phyloP scores from a whole-genome alignment of 176 grass and related monocot genomes.

The Hyparrhenia diplandra region DNA sequence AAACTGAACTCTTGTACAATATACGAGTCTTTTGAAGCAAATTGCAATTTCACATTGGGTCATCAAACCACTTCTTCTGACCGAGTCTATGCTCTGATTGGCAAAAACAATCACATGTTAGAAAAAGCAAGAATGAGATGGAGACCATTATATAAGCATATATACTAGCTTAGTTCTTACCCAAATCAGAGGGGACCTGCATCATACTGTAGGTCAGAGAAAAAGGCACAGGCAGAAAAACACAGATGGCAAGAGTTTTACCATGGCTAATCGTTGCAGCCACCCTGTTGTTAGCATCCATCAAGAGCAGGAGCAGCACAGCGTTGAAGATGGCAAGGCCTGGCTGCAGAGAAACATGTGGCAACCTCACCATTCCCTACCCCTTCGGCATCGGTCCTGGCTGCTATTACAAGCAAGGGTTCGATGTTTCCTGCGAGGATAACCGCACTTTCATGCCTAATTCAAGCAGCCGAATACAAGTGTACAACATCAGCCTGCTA shows the following conservation, averaged over 20 bases:
- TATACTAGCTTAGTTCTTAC: background rate
- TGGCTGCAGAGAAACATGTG: slow-evolving; percentile 27
- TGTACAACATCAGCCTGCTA: slow-evolving; percentile 23
- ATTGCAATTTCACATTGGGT: background rate
- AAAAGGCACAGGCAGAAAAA: background rate
- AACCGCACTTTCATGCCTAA: slow-evolving; percentile 11
- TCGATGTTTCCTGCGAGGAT: slow-evolving; percentile 31
- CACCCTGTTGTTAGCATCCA: slow-evolving; percentile 19
- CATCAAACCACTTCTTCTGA: background rate
- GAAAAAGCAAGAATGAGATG: background rate
- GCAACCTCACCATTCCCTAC: slow-evolving; percentile 25
- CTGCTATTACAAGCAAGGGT: slow-evolving; percentile 17
- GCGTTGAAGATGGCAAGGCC: slow-evolving; percentile 19
- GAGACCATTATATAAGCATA: background rate
- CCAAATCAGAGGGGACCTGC: background rate
- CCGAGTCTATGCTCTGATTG: background rate
- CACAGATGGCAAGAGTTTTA: background rate
- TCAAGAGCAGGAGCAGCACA: slow-evolving; percentile 9
- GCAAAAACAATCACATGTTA: too few species aligned
- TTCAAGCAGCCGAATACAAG: background rate
- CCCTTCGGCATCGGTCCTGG: slow-evolving; percentile 38
- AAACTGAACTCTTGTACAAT: too few species aligned
- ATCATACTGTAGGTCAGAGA: background rate
- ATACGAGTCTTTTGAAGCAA: background rate
- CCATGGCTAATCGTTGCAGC: slow-evolving; percentile 6